Evolutionary conservation across 768 basidiomycete genomes (phyloP).

Genomic region (Dacryopinax spathularia): DNA sequence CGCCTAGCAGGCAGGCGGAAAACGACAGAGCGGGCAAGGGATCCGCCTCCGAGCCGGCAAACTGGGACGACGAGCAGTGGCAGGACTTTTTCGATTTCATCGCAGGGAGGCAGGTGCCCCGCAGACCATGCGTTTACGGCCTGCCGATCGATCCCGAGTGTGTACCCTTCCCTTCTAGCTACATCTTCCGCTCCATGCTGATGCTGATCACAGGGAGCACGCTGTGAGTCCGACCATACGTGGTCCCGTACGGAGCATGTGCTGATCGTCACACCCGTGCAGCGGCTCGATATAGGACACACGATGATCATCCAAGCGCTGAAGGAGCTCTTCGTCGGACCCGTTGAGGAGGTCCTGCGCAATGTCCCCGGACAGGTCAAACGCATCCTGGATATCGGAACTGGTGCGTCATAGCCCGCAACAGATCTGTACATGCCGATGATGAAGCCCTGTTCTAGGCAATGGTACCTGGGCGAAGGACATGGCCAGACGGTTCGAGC

Average conservation of each 20-base stretch:
- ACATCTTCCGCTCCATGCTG: background rate
- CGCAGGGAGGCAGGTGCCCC: background rate
- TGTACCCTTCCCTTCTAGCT: background rate
- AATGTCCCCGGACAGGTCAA: background rate
- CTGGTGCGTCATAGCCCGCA: background rate
- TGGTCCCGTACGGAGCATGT: background rate
- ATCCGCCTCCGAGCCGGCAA: background rate
- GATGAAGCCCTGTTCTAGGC: background rate
- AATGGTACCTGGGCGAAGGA: background rate
- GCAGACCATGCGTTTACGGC: background rate
- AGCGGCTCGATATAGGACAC: constrained; percentile 2
- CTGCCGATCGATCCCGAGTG: background rate
- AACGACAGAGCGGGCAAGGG: background rate
- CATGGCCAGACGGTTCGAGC: background rate
- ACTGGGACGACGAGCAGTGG: background rate
- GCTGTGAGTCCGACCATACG: background rate
- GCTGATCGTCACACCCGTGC: background rate
- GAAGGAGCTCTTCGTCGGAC: background rate
- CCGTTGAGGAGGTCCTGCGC: background rate
- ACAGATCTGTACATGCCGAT: background rate
- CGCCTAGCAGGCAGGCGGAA: too few relatives aligned
- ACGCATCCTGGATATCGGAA: background rate
- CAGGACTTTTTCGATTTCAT: background rate
- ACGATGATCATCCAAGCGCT: background rate
- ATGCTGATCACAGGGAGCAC: background rate